Evolutionary conservation across 148 eudicot species (phyloP).

Genomic region (Oxyria digyna): DNA sequence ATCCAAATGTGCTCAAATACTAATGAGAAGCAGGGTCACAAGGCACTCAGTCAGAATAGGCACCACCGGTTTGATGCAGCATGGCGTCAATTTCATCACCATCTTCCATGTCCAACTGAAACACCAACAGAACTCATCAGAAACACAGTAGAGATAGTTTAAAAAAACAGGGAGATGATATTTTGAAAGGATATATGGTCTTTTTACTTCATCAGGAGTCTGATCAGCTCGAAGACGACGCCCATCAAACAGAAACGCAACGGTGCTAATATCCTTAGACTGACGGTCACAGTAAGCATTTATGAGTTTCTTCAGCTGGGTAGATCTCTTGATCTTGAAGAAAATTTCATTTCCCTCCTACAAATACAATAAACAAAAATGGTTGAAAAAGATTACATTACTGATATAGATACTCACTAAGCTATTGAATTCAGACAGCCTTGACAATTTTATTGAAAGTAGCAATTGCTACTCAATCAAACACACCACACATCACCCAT

Average conservation of each 20-base stretch:
- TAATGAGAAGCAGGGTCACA: no score
- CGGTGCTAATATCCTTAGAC: conserved; percentile 7
- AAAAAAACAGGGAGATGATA: not conserved
- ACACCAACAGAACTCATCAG: not conserved
- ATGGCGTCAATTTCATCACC: no score
- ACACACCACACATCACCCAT: no score
- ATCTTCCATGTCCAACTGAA: no score
- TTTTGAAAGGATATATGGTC: not conserved
- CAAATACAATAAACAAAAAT: not conserved
- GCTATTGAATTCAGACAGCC: no score
- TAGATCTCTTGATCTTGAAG: conserved; percentile 11
- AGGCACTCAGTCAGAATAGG: no score
- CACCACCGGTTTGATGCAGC: no score
- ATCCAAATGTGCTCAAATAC: no score
- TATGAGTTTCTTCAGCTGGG: conserved; percentile 15
- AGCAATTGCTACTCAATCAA: not conserved
- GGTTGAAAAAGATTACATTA: not conserved
- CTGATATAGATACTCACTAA: not conserved
- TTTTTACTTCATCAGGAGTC: conserved; percentile 14
- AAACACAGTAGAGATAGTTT: not conserved
- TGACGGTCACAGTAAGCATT: conserved; percentile 15
- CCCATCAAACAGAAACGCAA: conserved; percentile 13
- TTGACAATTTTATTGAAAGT: no score
- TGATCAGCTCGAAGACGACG: conserved; percentile 14
- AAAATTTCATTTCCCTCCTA: conserved; percentile 12